A percentile compares a stretch with the other conserved stretches of the same genome.
Evolutionary conservation across 1,139 yeast species (phyloP).

Genomic region (Zygosaccharomyces sapae): DNA sequence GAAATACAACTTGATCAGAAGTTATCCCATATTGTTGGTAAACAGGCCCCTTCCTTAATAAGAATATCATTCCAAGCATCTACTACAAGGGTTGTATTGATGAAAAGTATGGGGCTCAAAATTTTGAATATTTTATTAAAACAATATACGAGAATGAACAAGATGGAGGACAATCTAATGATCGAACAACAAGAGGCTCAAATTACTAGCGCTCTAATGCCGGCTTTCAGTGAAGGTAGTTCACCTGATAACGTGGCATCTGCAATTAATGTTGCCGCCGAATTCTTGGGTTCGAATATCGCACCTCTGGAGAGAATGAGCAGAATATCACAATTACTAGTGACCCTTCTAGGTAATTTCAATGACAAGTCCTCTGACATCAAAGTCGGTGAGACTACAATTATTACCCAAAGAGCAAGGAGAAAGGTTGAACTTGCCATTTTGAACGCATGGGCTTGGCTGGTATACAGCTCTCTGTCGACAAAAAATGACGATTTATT

Average conservation of each 20-base stretch:
- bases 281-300: slow-evolving; percentile 58
- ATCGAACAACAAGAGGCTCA: slow-evolving; percentile 94
- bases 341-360: slow-evolving; percentile 60
- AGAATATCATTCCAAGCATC: slow-evolving; percentile 82
- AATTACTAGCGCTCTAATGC: slow-evolving; percentile 81
- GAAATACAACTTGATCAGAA: slow-evolving; percentile 43
- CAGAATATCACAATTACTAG: slow-evolving; percentile 65
- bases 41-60: slow-evolving; percentile 64
- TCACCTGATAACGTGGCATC: slow-evolving; percentile 69
- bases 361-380: slow-evolving; percentile 27
- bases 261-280: slow-evolving; percentile 77
- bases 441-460: slow-evolving; percentile 84
- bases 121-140: slow-evolving; percentile 58
- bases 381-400: slow-evolving; percentile 41
- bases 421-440: slow-evolving; percentile 65
- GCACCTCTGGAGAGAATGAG: slow-evolving; percentile 47
- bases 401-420: slow-evolving; percentile 47
- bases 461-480: slow-evolving; percentile 49
- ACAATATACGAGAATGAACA: slow-evolving; percentile 49
- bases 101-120: slow-evolving; percentile 63
- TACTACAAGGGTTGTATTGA: slow-evolving; percentile 59
- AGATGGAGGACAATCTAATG: slow-evolving; percentile 67
- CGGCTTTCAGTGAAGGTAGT: slow-evolving; percentile 77
- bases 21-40: slow-evolving; percentile 44
- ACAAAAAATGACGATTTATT: slow-evolving; percentile 39